Evolutionary conservation across 345 rosid species (phyloP).

Genomic region (Linum usitatissimum): DNA sequence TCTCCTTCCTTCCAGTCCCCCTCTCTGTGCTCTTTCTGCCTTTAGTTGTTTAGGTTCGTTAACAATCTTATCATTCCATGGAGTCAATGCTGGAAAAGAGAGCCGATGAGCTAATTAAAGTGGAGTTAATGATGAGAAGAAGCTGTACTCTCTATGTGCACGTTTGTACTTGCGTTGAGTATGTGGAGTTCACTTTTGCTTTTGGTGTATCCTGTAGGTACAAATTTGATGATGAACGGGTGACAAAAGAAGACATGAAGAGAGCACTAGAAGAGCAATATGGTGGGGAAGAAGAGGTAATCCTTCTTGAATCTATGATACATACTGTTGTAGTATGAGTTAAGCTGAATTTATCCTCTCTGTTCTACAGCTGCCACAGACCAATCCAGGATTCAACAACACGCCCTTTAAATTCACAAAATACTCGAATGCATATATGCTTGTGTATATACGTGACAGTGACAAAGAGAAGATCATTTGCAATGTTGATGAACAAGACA

Average conservation of each 20-base stretch:
- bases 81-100: too few relatives aligned
- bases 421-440: slow-evolving; percentile 97
- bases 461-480: slow-evolving; percentile 95
- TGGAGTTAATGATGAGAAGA: too few relatives aligned
- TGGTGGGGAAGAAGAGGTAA: slow-evolving; percentile 95
- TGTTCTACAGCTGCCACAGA: slow-evolving; percentile 64
- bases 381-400: slow-evolving; percentile 90
- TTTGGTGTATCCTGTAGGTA: slow-evolving; percentile 37
- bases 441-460: slow-evolving; percentile 92
- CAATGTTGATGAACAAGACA: slow-evolving; percentile 93
- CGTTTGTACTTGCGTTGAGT: too few relatives aligned
- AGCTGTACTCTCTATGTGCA: background rate
- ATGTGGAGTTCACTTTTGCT: background rate
- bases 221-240: slow-evolving; percentile 96
- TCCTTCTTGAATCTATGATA: slow-evolving; percentile 4
- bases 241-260: slow-evolving; percentile 85
- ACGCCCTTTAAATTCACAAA: slow-evolving; percentile 85
- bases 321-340: background rate
- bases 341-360: background rate
- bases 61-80: too few relatives aligned
- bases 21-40: too few relatives aligned
- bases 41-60: too few relatives aligned
- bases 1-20: too few relatives aligned
- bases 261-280: slow-evolving; percentile 96
- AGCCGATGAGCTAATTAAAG: too few relatives aligned